Percentiles rank a stretch among this genome's conserved stretches.
Evolutionary conservation across 1,139 yeast genomes (phyloP).

Genomic region (Kurtzmaniella quercitrusa): DNA sequence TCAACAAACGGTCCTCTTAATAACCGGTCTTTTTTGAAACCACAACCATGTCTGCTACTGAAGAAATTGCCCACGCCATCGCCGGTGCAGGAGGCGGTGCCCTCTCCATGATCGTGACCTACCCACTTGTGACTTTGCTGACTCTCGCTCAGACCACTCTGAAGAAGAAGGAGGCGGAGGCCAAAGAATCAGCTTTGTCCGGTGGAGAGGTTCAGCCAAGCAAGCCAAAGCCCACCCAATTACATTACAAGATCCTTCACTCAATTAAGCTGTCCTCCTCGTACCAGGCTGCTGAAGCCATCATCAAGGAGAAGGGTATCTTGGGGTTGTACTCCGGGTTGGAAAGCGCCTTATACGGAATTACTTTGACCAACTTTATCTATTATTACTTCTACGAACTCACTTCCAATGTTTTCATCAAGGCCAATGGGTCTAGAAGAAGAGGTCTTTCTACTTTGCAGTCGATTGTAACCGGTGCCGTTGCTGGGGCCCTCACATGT

Average conservation of each 20-base stretch:
- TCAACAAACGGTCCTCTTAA: not conserved
- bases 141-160: constrained; percentile 76
- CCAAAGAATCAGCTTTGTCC: constrained; percentile 7
- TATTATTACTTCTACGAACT: constrained; percentile 89
- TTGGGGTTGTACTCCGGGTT: constrained; percentile 77
- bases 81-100: constrained; percentile 96
- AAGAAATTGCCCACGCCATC: constrained; percentile 74
- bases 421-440: constrained; percentile 27
- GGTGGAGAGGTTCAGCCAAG: not conserved
- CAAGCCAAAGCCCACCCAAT: constrained; percentile 6
- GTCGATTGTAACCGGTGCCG: constrained; percentile 73
- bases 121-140: constrained; percentile 79
- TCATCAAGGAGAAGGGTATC: constrained; percentile 61
- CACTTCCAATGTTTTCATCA: constrained; percentile 52
- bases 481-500: constrained; percentile 86
- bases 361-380: constrained; percentile 78
- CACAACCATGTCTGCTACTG: constrained; percentile 29
- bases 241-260: constrained; percentile 17
- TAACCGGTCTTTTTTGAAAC: not conserved
- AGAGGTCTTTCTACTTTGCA: constrained; percentile 60
- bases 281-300: constrained; percentile 37
- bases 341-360: constrained; percentile 84
- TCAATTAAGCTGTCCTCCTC: constrained; percentile 22
- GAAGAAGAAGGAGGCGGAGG: constrained; percentile 29
- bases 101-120: constrained; percentile 76